phyloP scores from a whole-genome alignment of 805 yeast species.

The Blastobotrys americana region DNA sequence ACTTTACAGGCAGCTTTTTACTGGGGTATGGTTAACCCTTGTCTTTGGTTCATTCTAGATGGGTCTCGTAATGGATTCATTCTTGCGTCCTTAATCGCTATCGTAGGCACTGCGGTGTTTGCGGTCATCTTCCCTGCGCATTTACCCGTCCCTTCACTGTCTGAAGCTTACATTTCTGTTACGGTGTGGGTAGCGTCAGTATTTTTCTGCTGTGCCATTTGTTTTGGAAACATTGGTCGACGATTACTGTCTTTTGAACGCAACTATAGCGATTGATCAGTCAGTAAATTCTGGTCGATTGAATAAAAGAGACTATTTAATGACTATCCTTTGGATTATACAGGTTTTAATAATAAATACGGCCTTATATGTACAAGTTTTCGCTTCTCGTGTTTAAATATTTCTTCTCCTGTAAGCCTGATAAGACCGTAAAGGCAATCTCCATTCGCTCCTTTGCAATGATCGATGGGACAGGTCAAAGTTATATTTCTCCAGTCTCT shows the following conservation, averaged over 20 bases:
- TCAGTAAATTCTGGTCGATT: too few relatives aligned
- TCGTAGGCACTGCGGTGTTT: constrained; percentile 26
- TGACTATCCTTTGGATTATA: background rate
- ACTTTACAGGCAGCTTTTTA: constrained; percentile 31
- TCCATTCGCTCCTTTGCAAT: constrained; percentile 51
- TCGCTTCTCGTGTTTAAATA: constrained; percentile 23
- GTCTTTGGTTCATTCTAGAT: constrained; percentile 35
- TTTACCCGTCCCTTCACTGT: constrained; percentile 16
- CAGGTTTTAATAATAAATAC: background rate
- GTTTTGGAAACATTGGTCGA: constrained; percentile 35
- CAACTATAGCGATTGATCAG: too few relatives aligned
- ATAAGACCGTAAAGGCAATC: constrained; percentile 55
- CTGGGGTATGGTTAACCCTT: constrained; percentile 34
- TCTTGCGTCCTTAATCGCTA: constrained; percentile 27
- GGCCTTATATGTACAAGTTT: background rate
- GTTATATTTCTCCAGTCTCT: constrained; percentile 51
- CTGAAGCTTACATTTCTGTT: constrained; percentile 24
- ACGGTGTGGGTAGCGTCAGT: constrained; percentile 26
- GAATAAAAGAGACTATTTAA: too few relatives aligned
- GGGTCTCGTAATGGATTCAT: constrained; percentile 32
- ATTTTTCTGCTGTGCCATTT: constrained; percentile 31
- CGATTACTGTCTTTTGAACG: constrained; percentile 24
- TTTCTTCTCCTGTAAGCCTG: constrained; percentile 37
- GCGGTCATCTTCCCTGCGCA: constrained; percentile 22
- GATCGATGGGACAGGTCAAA: constrained; percentile 50